Percentiles rank a stretch among this genome's conserved stretches.
Evolutionary conservation across 768 basidiomycete genomes (phyloP).

Genomic region (Psilocybe azurescens): DNA sequence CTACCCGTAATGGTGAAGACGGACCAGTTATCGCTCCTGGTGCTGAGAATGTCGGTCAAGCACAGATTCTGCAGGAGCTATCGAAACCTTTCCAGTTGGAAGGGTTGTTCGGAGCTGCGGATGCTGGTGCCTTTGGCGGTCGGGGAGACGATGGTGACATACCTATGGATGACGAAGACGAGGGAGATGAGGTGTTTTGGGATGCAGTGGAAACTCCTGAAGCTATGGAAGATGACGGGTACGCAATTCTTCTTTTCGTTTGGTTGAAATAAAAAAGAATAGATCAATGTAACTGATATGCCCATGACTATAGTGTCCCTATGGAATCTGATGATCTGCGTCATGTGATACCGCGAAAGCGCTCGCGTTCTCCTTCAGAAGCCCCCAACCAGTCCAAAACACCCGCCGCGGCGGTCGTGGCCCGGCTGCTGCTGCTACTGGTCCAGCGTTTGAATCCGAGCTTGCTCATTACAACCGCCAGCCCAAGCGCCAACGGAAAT

Average conservation of each 20-base stretch:
- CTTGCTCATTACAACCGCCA: constrained; percentile 38
- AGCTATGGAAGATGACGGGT: constrained; percentile 48
- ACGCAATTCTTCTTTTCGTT: constrained; percentile 16
- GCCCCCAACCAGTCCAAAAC: constrained; percentile 9
- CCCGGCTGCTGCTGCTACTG: background rate
- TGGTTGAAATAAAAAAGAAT: background rate
- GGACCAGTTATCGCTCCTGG: constrained; percentile 60
- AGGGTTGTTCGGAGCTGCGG: constrained; percentile 81
- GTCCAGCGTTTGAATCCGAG: background rate
- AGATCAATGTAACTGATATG: background rate
- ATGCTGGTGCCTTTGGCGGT: constrained; percentile 77
- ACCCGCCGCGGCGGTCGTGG: background rate
- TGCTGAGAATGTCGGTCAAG: constrained; percentile 81
- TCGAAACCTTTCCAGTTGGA: constrained; percentile 81
- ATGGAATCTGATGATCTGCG: constrained; percentile 42
- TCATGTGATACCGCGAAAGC: constrained; percentile 41
- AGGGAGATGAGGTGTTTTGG: constrained; percentile 46
- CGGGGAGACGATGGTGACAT: constrained; percentile 42
- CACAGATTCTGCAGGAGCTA: constrained; percentile 73
- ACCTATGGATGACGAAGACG: constrained; percentile 46
- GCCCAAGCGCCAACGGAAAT: constrained; percentile 66
- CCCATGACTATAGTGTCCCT: constrained; percentile 26
- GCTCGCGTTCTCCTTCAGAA: constrained; percentile 41
- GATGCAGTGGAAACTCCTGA: constrained; percentile 44
- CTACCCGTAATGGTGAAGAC: constrained; percentile 30